Percentiles rank a stretch among this genome's conserved stretches.
Conservation (phyloP, 768 basidiomycete species). For the Rhizopogon vesiculosus region DNA sequence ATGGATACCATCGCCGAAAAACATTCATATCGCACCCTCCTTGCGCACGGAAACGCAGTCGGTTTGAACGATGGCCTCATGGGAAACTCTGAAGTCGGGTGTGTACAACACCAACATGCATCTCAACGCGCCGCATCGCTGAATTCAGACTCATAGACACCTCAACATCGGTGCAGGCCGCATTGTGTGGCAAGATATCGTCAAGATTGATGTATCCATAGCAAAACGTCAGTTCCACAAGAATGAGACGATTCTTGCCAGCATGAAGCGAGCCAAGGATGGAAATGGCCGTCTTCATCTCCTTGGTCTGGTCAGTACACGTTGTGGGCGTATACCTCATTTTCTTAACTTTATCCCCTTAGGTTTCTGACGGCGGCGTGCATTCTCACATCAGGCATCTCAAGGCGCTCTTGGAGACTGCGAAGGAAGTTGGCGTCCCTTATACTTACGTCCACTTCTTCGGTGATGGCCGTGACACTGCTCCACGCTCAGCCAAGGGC, state of each 20-base stretch:
- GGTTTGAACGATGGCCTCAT: constrained; percentile 92
- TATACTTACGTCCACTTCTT: constrained; percentile 92
- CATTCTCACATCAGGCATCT: constrained; percentile 93
- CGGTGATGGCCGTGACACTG: constrained; percentile 93
- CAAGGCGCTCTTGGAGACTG: constrained; percentile 85
- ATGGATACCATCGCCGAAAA: constrained; percentile 86
- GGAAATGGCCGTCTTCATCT: constrained; percentile 83
- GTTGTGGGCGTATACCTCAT: background rate
- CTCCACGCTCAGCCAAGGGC: constrained; percentile 73
- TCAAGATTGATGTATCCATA: constrained; percentile 89
- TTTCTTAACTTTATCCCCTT: background rate
- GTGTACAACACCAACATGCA: constrained; percentile 23
- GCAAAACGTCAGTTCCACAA: constrained; percentile 86
- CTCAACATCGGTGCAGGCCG: constrained; percentile 94
- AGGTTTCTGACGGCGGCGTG: constrained; percentile 96
- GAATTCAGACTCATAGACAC: constrained; percentile 48
- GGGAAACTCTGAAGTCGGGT: constrained; percentile 99
- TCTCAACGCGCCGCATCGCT: background rate
- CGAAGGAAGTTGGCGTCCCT: constrained; percentile 80
- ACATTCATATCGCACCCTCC: constrained; percentile 65
- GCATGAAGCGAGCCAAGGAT: constrained; percentile 74
- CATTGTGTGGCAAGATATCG: constrained; percentile 97
- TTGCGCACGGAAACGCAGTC: constrained; percentile 88
- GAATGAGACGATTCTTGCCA: constrained; percentile 64
- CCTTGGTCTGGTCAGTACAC: constrained; percentile 68